These are phyloP conservation scores for Pochonia chlamydosporia DNA, from an alignment of 2,329 filamentous ascomycete species.

Conservation along the genomic window DNA sequence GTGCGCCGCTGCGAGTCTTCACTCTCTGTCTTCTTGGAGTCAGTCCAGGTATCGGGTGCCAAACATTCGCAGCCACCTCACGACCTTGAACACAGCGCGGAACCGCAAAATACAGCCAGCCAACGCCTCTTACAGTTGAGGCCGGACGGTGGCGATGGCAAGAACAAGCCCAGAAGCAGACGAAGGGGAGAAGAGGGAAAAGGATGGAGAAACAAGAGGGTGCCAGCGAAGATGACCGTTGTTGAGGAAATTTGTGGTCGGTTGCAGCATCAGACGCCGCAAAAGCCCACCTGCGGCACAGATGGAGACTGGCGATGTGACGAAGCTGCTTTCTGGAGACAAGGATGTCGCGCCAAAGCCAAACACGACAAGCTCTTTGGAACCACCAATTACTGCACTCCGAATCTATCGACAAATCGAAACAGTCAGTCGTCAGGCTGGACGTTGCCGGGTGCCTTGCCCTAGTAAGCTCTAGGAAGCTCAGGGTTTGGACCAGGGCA, in stretches of 20 bases:
- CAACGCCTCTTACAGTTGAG: not conserved
- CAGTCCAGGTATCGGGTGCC: no score
- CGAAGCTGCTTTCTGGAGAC: conserved; percentile 3
- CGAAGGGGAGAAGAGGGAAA: not conserved
- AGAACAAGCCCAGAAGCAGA: not conserved
- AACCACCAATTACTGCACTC: not conserved
- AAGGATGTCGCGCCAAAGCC: not conserved
- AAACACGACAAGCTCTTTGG: not conserved
- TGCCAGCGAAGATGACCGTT: not conserved
- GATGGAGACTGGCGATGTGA: conserved; percentile 2
- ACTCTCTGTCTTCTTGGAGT: no score
- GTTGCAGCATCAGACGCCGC: conserved; percentile 8
- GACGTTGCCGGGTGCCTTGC: not conserved
- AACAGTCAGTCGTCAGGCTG: not conserved
- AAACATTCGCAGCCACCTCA: no score
- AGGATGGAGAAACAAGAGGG: not conserved
- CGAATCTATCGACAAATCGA: no score
- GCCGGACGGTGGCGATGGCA: not conserved
- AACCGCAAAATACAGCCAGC: not conserved
- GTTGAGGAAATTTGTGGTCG: conserved; percentile 2
- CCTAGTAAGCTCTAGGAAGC: not conserved
- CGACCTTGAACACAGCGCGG: no score
- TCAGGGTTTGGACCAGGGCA: not conserved
- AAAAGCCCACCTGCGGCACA: conserved; percentile 8
- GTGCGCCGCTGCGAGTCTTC: no score